phyloP scores from a whole-genome alignment of 2,329 filamentous ascomycete genomes.

The Cordyceps pruinosa region DNA sequence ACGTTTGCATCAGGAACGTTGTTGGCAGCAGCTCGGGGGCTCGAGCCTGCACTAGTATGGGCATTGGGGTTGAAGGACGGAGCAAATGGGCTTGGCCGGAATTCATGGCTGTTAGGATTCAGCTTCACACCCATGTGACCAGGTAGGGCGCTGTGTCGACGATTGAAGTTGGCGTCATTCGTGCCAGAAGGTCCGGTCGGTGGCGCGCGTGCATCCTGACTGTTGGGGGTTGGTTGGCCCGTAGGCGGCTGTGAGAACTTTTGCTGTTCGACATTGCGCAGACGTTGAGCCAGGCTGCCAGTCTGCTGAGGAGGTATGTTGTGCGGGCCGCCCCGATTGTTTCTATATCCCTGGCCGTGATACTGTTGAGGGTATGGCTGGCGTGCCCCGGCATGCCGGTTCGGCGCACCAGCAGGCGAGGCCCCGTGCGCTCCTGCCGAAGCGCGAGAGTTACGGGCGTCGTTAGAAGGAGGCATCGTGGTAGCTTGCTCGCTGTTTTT shows the following conservation, averaged over 20 bases:
- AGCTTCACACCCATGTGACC: conserved; percentile 49
- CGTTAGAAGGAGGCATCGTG: conserved; percentile 17
- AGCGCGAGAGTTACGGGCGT: conserved; percentile 27
- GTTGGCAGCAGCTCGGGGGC: conserved; percentile 58
- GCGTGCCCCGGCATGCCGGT: conserved; percentile 43
- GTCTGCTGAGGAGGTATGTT: conserved; percentile 36
- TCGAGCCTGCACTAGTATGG: conserved; percentile 61
- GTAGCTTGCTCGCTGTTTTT: conserved; percentile 41
- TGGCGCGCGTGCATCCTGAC: conserved; percentile 62
- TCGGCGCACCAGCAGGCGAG: conserved; percentile 23
- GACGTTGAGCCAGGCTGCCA: conserved; percentile 42
- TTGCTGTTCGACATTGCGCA: conserved; percentile 46
- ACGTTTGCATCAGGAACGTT: conserved; percentile 30
- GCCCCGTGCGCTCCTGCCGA: conserved; percentile 27
- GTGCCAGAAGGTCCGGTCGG: conserved; percentile 65
- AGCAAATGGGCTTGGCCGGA: conserved; percentile 77
- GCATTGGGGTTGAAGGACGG: conserved; percentile 70
- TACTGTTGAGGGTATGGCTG: conserved; percentile 41
- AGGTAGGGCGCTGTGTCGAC: conserved; percentile 45
- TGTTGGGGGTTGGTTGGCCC: conserved; percentile 44
- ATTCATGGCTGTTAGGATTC: conserved; percentile 66
- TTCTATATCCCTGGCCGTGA: conserved; percentile 41
- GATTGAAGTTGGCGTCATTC: conserved; percentile 44
- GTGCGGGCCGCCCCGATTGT: conserved; percentile 38
- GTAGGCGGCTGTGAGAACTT: conserved; percentile 38